phyloP scores from a whole-genome alignment of 805 yeast genomes.

The Ascoidea rubescens region DNA sequence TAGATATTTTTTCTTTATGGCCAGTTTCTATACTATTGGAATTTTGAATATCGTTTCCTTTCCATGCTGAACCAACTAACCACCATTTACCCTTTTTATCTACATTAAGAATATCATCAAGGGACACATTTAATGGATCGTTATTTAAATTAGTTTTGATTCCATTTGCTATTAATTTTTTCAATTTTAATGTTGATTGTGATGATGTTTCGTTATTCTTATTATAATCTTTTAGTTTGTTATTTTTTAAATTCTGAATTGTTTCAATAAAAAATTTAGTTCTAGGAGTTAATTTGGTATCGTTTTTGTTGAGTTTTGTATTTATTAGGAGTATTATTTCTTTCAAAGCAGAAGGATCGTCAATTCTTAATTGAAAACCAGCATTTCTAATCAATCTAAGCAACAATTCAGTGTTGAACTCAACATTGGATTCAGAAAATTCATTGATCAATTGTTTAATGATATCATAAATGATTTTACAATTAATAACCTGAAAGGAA shows the following conservation, averaged over 20 bases:
- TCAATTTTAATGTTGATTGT: slow-evolving; percentile 41
- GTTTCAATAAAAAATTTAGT: slow-evolving; percentile 77
- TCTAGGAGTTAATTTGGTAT: slow-evolving; percentile 35
- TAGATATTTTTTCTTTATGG: slow-evolving; percentile 5
- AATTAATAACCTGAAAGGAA: slow-evolving; percentile 61
- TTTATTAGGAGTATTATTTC: slow-evolving; percentile 57
- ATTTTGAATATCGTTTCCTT: slow-evolving; percentile 35
- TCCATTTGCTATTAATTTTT: slow-evolving; percentile 41
- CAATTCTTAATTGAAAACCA: slow-evolving; percentile 78
- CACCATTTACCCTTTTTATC: slow-evolving; percentile 94
- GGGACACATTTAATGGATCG: slow-evolving; percentile 75
- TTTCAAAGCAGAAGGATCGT: slow-evolving; percentile 77
- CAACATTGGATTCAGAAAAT: slow-evolving; percentile 61
- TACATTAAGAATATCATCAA: slow-evolving; percentile 67
- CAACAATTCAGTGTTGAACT: slow-evolving; percentile 63
- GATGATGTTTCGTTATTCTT: slow-evolving; percentile 35
- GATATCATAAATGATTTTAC: slow-evolving; percentile 66
- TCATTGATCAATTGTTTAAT: slow-evolving; percentile 38
- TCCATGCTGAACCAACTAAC: slow-evolving; percentile 98
- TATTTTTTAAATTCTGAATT: slow-evolving; percentile 73
- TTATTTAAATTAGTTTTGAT: slow-evolving; percentile 29
- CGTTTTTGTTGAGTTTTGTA: slow-evolving; percentile 20
- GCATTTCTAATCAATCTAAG: slow-evolving; percentile 58
- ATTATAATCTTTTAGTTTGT: slow-evolving; percentile 42
- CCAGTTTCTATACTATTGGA: not conserved